Conservation (phyloP, 805 yeast species). For the Suhomyces xylopsoci region DNA sequence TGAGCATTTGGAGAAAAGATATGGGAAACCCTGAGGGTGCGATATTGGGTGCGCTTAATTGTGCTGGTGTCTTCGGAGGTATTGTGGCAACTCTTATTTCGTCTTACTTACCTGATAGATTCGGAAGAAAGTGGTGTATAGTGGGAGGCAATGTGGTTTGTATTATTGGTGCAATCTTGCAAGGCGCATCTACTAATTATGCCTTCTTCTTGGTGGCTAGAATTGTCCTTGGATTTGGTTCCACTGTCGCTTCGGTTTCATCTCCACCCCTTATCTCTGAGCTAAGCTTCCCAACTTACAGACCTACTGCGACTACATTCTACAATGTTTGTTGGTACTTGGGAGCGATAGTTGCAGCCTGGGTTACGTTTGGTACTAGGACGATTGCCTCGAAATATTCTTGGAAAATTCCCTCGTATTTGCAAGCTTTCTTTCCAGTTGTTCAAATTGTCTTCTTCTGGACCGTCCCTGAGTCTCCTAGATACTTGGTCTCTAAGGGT, state of each 20-base stretch:
- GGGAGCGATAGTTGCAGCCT: conserved; percentile 53
- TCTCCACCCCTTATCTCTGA: conserved; percentile 53
- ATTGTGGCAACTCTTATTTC: conserved; percentile 27
- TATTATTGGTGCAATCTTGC: conserved; percentile 36
- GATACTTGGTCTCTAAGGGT: conserved; percentile 24
- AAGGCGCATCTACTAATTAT: conserved; percentile 34
- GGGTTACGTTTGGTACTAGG: conserved; percentile 49
- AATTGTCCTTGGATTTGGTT: conserved; percentile 49
- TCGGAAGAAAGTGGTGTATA: conserved; percentile 37
- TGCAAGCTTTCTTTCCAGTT: conserved; percentile 49
- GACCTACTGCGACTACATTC: conserved; percentile 28
- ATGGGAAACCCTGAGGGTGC: conserved; percentile 26
- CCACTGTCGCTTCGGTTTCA: conserved; percentile 38
- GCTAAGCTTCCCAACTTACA: conserved; percentile 44
- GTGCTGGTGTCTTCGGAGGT: conserved; percentile 34
- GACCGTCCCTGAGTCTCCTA: conserved; percentile 41
- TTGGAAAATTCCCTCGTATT: conserved; percentile 55
- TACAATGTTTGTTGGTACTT: conserved; percentile 52
- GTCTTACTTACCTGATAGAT: conserved; percentile 31
- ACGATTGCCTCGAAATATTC: conserved; percentile 29
- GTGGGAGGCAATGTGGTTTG: conserved; percentile 23
- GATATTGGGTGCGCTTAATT: conserved; percentile 20
- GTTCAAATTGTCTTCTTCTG: conserved; percentile 35
- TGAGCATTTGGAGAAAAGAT: conserved; percentile 37
- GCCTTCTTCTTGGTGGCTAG: conserved; percentile 43